Base-by-base conservation (phyloP, 2,329 filamentous ascomycete species). In the Botrytis galanthina region DNA sequence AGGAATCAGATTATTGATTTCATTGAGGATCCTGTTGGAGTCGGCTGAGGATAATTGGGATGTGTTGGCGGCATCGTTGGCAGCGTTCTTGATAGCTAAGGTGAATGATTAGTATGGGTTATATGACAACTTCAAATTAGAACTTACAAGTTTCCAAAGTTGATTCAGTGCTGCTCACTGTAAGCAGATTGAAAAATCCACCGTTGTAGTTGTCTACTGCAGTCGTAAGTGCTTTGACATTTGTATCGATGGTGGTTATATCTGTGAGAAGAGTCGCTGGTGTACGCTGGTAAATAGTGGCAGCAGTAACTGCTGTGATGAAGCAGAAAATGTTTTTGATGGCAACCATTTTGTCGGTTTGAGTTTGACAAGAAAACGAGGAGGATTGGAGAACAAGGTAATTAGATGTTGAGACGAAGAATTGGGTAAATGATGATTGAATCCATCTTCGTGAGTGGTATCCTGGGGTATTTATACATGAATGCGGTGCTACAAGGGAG, bases 211-310 rank as follows among this genome's bases (percentile, higher is more conserved):
- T 79, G 29, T 80, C 78, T 35, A 84, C 84, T 44, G 85, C 84
- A 20, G 81, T 77, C 78, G 85, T 85, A 68, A 85, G 86, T 29
- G 85, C 84, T 73, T 83, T 84, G 64, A 81, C 78, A 75, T 85
- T 85, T 54, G 80, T 80, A 42, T 84, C 83, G 76, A 86, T 83
- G 12, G 84, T 85, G 57, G 83, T 42, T 29, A 77, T 75, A 46
- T 77, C 75, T 35, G 35, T 60, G 14, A 75, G 72, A 37, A 77
- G 73, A 4, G 70, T 74, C 39, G 22, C 61, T 0, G 63, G 44
- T 44, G 75, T 71, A 71, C 74, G 73, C 44, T 74, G 74, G 20
- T 48, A 54, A 20, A 77, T 67, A 61, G 68, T 59, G 37, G 73
- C 66, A 14, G 76, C 74, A 59, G 74, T 63, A 20, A 73, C 72